Base-by-base conservation (phyloP, 371 early-diverging fungal genomes). In the Mortierella sp. region DNA sequence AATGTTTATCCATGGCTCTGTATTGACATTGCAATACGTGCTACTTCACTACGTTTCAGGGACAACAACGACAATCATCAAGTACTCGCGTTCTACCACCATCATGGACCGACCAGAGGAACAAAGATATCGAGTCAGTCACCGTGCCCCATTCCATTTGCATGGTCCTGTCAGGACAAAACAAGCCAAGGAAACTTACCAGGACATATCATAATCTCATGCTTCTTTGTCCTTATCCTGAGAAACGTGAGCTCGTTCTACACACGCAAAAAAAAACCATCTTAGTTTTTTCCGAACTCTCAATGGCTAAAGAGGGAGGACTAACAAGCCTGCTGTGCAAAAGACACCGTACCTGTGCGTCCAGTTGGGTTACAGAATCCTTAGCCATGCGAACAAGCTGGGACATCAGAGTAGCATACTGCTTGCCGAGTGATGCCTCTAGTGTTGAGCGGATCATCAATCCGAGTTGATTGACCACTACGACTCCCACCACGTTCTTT, bases 191-290 rank as follows among this genome's bases (percentile, higher is more conserved):
- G 23, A 27, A n/a, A 34, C 70, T 57, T 85, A 92, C 94, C 93
- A 50, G 96, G 95, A 6, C 95, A 93, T 14, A 97, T 87, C 95
- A 97, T 95, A 52, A 97, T 92, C 80, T 97, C 97, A 76, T 96
- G 95, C 70, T 94, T 94, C 81, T 94, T 95, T 14, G 95, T 94
- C 46, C 97, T 84, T 28, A 97, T 89, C 51, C 97, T 86, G 59
- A 97, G 69, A 76, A 97, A 97, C n/a, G 95, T 95, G 54, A 97
- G 78, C 38, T 96, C 97, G 70, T 97, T 95, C 92, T 89, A 80
- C 48, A 3, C 23, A 19, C 42, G 16, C 18, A 61, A 28, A 81
- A 34, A 23, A 26, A 13, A 47, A 41, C 18, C 28, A n/a, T n/a
- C n/a, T n/a, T n/a, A n/a, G n/a, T n/a, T n/a, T n/a, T n/a, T n/a